A percentile compares a stretch with the other conserved stretches of the same genome.
phyloP scores from a whole-genome alignment of 306 rosid genomes.

The Casuarina equisetifolia region DNA sequence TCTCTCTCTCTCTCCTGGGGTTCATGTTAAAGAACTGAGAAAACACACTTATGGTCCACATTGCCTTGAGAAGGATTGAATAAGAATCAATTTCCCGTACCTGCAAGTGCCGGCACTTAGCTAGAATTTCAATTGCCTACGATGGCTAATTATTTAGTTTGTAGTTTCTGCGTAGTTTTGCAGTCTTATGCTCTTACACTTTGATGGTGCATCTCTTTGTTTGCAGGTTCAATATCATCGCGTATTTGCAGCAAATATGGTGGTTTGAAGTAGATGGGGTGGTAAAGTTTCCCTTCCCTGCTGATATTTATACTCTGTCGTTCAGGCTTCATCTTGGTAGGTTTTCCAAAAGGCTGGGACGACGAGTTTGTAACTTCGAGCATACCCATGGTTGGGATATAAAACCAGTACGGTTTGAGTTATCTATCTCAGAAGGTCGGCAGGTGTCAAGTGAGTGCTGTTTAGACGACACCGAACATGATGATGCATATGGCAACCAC shows the following conservation, averaged over 20 bases:
- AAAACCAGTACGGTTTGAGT: conserved; percentile 71
- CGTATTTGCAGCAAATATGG: conserved; percentile 95
- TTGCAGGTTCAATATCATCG: conserved; percentile 78
- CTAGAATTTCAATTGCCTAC: neutral
- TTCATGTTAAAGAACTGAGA: neutral
- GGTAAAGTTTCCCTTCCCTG: conserved; percentile 75
- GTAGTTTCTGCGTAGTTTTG: conserved; percentile 5
- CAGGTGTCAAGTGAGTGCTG: conserved; percentile 58
- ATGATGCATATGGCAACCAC: conserved; percentile 51
- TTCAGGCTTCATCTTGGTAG: conserved; percentile 90
- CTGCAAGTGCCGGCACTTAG: neutral
- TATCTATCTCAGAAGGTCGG: conserved; percentile 77
- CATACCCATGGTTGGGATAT: conserved; percentile 94
- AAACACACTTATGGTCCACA: neutral
- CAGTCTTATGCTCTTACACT: conserved; percentile 9
- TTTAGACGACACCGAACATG: conserved; percentile 58
- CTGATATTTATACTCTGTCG: conserved; percentile 73
- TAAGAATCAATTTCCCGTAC: neutral
- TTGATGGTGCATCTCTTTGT: conserved; percentile 25
- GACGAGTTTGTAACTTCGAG: conserved; percentile 73
- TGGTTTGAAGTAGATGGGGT: conserved; percentile 93
- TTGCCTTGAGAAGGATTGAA: neutral
- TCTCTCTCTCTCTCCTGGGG: neutral
- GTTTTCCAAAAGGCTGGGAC: conserved; percentile 76
- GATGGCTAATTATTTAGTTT: neutral